A percentile compares a stretch with the other conserved stretches of the same genome.
These are phyloP conservation scores for Hypoxylon sp. DNA, from an alignment of 2,329 filamentous ascomycete species.

Conservation along the genomic window DNA sequence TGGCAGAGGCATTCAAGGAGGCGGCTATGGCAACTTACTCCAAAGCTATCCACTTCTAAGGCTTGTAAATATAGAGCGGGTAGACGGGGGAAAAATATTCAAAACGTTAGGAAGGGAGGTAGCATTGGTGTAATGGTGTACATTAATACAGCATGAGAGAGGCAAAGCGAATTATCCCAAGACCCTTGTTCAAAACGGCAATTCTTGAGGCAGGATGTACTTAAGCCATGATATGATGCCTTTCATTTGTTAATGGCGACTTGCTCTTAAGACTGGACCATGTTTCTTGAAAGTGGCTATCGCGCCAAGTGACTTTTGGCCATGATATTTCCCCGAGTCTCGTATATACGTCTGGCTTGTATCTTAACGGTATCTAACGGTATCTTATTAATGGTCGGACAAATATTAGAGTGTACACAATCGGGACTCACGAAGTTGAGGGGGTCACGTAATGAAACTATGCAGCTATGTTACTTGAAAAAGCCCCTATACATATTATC, in stretches of 20 bases:
- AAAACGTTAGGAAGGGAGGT: conserved; percentile 40
- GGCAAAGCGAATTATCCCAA: conserved; percentile 42
- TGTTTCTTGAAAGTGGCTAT: not conserved
- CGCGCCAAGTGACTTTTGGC: not conserved
- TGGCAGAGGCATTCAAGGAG: conserved; percentile 99
- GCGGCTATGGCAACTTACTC: conserved; percentile 97
- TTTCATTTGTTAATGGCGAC: conserved; percentile 21
- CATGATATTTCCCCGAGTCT: not conserved
- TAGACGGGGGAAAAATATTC: conserved; percentile 31
- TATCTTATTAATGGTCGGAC: too few species aligned
- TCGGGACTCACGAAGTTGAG: not conserved
- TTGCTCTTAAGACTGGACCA: conserved; percentile 6
- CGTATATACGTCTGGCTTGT: not conserved
- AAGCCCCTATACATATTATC: not conserved
- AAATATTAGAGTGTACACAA: too few species aligned
- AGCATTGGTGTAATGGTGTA: conserved; percentile 56
- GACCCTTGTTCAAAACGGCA: conserved; percentile 5
- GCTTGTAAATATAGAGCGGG: conserved; percentile 50
- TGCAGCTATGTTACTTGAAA: not conserved
- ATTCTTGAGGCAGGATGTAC: conserved; percentile 10
- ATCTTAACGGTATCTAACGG: too few species aligned
- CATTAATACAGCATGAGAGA: conserved; percentile 54
- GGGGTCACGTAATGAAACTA: not conserved
- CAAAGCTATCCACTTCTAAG: conserved; percentile 95
- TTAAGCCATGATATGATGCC: conserved; percentile 15